phyloP scores from a whole-genome alignment of 2,329 filamentous ascomycete genomes.

The Alternaria atra region DNA sequence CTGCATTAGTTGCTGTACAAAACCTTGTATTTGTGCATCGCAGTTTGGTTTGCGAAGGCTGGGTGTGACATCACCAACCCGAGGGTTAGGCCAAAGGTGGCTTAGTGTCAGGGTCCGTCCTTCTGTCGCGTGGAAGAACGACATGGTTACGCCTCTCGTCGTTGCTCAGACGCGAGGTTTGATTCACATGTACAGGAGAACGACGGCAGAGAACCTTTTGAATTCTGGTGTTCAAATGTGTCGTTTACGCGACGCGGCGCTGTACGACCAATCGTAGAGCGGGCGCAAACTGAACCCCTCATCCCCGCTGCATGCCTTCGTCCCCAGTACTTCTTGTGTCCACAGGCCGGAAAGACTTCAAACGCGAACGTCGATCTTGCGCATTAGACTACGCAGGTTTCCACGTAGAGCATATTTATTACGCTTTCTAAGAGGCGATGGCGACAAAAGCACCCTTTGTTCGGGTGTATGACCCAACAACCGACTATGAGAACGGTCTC shows the following conservation, averaged over 20 bases:
- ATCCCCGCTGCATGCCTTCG: background rate
- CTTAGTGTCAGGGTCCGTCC: background rate
- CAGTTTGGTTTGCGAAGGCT: background rate
- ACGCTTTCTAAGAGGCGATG: background rate
- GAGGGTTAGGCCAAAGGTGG: background rate
- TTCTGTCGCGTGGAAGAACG: background rate
- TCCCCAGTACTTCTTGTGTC: background rate
- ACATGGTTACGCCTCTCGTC: background rate
- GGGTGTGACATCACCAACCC: background rate
- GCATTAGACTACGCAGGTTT: background rate
- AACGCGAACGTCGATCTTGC: background rate
- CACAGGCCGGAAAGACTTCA: background rate
- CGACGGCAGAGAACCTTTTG: background rate
- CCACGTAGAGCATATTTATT: background rate
- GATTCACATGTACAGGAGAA: background rate
- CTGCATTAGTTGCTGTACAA: no score
- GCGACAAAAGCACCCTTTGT: constrained; percentile 25
- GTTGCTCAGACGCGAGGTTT: background rate
- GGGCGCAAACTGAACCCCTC: background rate
- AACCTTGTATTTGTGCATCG: no score
- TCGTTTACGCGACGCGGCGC: background rate
- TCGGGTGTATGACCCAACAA: constrained; percentile 25
- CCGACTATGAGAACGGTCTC: constrained; percentile 28
- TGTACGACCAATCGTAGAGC: background rate
- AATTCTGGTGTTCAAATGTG: background rate